Evolutionary conservation across 106 monocot species (phyloP).

Genomic region (Acanthochlamys bracteata): DNA sequence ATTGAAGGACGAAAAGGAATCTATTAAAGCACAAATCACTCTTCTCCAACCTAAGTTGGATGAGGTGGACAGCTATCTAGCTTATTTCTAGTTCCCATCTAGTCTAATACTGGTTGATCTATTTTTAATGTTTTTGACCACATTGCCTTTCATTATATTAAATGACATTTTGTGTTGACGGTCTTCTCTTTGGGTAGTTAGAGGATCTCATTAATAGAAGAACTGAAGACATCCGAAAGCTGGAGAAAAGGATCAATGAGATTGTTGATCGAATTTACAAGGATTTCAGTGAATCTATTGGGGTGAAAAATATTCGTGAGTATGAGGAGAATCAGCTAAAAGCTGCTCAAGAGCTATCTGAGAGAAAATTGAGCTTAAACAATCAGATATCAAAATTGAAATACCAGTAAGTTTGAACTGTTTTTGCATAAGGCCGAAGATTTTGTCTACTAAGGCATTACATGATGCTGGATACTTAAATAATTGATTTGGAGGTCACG

Average conservation of each 20-base stretch:
- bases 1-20: constrained; percentile 58
- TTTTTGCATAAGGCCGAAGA: no score
- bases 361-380: constrained; percentile 60
- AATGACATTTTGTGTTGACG: no score
- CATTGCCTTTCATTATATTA: constrained; percentile 14
- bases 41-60: constrained; percentile 63
- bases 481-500: not conserved
- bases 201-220: constrained; percentile 47
- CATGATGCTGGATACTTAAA: not conserved
- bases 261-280: constrained; percentile 81
- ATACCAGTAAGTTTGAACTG: constrained; percentile 93
- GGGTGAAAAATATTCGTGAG: constrained; percentile 93
- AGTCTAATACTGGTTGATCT: not conserved
- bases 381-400: constrained; percentile 96
- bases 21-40: constrained; percentile 57
- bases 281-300: constrained; percentile 86
- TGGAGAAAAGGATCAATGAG: constrained; percentile 86
- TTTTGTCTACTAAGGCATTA: no score
- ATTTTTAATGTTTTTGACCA: constrained; percentile 1
- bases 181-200: no score
- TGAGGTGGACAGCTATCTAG: constrained; percentile 36
- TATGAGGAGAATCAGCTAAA: constrained; percentile 94
- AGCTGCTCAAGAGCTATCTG: constrained; percentile 72
- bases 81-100: not conserved
- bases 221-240: constrained; percentile 47